Evolutionary conservation across 2,329 filamentous ascomycete genomes (phyloP).

Genomic region (Orbilia brochopaga): DNA sequence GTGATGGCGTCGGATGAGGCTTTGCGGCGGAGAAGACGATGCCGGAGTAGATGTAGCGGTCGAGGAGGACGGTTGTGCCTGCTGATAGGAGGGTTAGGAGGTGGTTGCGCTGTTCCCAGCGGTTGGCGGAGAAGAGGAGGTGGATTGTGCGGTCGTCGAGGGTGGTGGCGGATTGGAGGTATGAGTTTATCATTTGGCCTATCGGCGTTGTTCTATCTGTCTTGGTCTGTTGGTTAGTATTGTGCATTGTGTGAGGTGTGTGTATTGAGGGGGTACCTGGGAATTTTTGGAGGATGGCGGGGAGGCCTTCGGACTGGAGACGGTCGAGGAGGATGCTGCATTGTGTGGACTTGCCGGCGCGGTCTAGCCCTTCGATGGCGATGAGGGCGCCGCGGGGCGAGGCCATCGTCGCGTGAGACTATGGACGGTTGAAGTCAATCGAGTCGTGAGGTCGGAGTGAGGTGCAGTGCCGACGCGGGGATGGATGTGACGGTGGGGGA

Average conservation of each 20-base stretch:
- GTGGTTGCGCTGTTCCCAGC: slow-evolving; percentile 70
- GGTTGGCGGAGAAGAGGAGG: slow-evolving; percentile 85
- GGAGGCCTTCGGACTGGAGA: slow-evolving; percentile 63
- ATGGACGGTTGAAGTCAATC: slow-evolving; percentile 5
- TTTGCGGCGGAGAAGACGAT: slow-evolving; percentile 94
- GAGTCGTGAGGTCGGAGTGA: background rate
- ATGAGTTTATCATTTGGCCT: slow-evolving; percentile 83
- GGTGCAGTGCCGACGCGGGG: background rate
- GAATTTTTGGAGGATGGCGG: slow-evolving; percentile 69
- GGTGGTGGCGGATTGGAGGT: slow-evolving; percentile 73
- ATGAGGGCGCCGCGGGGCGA: slow-evolving; percentile 72
- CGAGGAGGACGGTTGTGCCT: slow-evolving; percentile 80
- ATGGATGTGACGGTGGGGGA: background rate
- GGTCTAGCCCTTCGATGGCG: slow-evolving; percentile 85
- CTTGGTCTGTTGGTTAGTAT: slow-evolving; percentile 6
- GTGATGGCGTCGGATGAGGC: slow-evolving; percentile 42
- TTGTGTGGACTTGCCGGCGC: slow-evolving; percentile 91
- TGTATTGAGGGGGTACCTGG: slow-evolving; percentile 63
- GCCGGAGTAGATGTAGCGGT: slow-evolving; percentile 94
- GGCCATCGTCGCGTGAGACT: slow-evolving; percentile 11
- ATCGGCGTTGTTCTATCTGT: slow-evolving; percentile 81
- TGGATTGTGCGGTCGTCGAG: slow-evolving; percentile 90
- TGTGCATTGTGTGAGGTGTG: background rate
- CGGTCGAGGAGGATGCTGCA: slow-evolving; percentile 70
- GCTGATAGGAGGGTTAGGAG: slow-evolving; percentile 60